Conservation (phyloP, 768 basidiomycete species). For the Chalciporus piperatus region DNA sequence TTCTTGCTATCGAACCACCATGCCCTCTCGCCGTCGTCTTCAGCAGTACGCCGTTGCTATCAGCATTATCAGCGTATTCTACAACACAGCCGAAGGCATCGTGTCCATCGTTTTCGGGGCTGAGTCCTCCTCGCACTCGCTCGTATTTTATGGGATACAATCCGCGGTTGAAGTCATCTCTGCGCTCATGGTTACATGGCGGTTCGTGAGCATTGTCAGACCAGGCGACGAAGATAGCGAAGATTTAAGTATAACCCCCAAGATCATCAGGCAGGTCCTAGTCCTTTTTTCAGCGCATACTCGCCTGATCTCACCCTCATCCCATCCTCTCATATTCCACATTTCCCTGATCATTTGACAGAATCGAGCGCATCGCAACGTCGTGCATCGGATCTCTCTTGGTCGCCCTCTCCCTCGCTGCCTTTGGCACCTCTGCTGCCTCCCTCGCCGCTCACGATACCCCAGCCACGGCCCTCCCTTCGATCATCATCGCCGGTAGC, state of each 20-base stretch:
- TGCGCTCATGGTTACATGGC: slow-evolving; percentile 43
- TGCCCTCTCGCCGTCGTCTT: slow-evolving; percentile 17
- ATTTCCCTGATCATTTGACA: slow-evolving; percentile 1
- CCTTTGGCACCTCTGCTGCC: slow-evolving; percentile 34
- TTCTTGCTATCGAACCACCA: background rate
- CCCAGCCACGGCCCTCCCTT: slow-evolving; percentile 38
- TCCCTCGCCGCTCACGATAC: slow-evolving; percentile 35
- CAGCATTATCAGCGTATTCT: slow-evolving; percentile 40
- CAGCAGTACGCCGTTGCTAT: slow-evolving; percentile 40
- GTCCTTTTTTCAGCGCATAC: background rate
- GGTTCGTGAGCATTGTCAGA: slow-evolving; percentile 35
- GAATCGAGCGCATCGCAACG: slow-evolving; percentile 39
- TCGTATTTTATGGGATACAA: slow-evolving; percentile 49
- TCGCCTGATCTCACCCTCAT: background rate
- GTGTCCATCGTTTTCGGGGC: slow-evolving; percentile 44
- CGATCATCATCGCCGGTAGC: slow-evolving; percentile 42
- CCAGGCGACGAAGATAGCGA: slow-evolving; percentile 32
- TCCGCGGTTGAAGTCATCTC: slow-evolving; percentile 47
- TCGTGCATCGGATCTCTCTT: slow-evolving; percentile 37
- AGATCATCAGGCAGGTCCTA: slow-evolving; percentile 15
- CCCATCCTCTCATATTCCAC: background rate
- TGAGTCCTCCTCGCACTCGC: slow-evolving; percentile 42
- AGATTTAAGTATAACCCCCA: background rate
- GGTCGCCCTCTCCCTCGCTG: slow-evolving; percentile 36
- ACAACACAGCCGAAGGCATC: slow-evolving; percentile 40